Percentiles rank a stretch among this genome's conserved stretches.
phyloP scores from a whole-genome alignment of 2,329 filamentous ascomycete species.

The Cadophora sp. region DNA sequence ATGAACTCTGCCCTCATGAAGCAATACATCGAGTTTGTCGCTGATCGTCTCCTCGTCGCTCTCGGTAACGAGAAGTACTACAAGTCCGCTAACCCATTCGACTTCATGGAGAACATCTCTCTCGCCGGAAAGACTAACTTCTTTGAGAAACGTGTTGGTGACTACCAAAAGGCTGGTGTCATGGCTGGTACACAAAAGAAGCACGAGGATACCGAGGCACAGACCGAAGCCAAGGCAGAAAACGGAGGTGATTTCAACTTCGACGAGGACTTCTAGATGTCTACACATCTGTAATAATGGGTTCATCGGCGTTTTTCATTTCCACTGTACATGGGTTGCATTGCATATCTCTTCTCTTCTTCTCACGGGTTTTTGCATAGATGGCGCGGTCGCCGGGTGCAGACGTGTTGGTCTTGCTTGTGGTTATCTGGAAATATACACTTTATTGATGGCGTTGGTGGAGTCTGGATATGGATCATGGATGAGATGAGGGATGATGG shows the following conservation, averaged over 20 bases:
- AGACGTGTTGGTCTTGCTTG: conserved; percentile 32
- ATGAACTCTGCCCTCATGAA: conserved; percentile 99
- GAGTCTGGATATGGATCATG: conserved; percentile 34
- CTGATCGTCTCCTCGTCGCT: conserved; percentile 89
- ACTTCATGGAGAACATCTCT: conserved; percentile 99
- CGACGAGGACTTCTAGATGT: conserved; percentile 91
- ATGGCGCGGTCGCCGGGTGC: conserved; percentile 42
- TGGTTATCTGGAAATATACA: conserved; percentile 30
- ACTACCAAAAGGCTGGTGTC: conserved; percentile 99
- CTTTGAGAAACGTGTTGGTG: conserved; percentile 99
- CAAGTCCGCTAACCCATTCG: conserved; percentile 93
- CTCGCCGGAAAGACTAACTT: conserved; percentile 99
- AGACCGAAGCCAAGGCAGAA: conserved; percentile 59
- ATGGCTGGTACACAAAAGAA: conserved; percentile 91
- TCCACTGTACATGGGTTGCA: conserved; percentile 36
- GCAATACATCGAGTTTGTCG: conserved; percentile 99
- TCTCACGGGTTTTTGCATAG: conserved; percentile 39
- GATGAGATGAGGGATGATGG: conserved; percentile 28
- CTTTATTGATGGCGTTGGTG: conserved; percentile 39
- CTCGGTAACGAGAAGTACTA: conserved; percentile 96
- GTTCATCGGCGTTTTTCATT: conserved; percentile 33
- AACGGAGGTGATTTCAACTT: conserved; percentile 86
- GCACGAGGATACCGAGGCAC: conserved; percentile 53
- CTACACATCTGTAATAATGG: conserved; percentile 31
- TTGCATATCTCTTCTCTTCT: conserved; percentile 33